These are phyloP conservation scores for Ammopiptanthus mongolicus DNA, from an alignment of 306 rosid species.

Conservation along the genomic window DNA sequence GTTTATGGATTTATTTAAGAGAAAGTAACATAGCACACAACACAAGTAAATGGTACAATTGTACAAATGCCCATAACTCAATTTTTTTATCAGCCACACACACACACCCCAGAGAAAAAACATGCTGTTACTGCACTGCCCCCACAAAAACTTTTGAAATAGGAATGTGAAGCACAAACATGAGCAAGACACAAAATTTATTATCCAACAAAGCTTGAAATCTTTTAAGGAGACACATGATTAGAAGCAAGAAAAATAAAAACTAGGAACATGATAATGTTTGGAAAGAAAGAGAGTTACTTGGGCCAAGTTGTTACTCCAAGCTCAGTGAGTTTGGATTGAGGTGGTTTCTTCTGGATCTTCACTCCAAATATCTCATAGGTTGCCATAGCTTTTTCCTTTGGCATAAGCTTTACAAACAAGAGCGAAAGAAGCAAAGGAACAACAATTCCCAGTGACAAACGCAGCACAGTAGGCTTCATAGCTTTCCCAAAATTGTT, in stretches of 20 bases:
- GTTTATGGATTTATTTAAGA: not conserved
- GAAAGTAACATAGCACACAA: not conserved
- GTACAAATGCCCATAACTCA: not conserved
- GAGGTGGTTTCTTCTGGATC: conserved; percentile 65
- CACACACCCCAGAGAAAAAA: not conserved
- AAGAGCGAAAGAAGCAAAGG: conserved; percentile 32
- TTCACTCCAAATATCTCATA: conserved; percentile 68
- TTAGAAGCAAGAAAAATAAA: not conserved
- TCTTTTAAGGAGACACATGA: conserved; percentile 8
- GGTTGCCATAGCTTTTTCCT: conserved; percentile 33
- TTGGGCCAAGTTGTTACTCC: conserved; percentile 71
- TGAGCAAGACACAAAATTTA: conserved; percentile 20
- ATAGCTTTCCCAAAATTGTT: conserved; percentile 9
- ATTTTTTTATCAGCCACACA: not conserved
- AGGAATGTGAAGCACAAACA: not conserved
- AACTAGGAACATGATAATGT: not conserved
- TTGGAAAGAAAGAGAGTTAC: conserved; percentile 20
- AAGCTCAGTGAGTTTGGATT: conserved; percentile 62
- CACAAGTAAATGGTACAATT: not conserved
- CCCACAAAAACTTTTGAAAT: not conserved
- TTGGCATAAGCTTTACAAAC: not conserved
- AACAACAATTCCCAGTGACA: conserved; percentile 11
- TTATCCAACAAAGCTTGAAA: conserved; percentile 12
- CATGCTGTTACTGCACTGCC: not conserved
- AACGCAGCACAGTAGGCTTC: conserved; percentile 12